Evolutionary conservation across 176 grass and related monocot species (phyloP).

Genomic region (Avena atlantica): DNA sequence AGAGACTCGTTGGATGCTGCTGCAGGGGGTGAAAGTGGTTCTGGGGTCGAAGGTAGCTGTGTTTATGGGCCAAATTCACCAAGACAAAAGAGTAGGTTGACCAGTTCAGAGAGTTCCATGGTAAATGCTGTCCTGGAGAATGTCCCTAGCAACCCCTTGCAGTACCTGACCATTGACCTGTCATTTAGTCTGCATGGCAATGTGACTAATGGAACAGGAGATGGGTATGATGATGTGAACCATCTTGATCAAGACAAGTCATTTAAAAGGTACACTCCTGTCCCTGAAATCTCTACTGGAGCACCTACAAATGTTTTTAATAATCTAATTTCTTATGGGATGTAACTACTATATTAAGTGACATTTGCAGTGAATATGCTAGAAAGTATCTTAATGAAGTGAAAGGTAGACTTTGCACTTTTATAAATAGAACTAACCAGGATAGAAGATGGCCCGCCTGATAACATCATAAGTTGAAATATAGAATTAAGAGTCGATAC

Average conservation of each 20-base stretch:
- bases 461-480: not conserved
- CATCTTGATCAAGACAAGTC: slow-evolving; percentile 74
- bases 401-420: slow-evolving; percentile 16
- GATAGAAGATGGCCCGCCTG: not conserved
- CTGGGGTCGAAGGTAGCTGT: slow-evolving; percentile 65
- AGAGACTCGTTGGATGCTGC: slow-evolving; percentile 32
- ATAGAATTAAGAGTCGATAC: not conserved
- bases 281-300: slow-evolving; percentile 14
- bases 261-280: slow-evolving; percentile 64
- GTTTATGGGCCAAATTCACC: slow-evolving; percentile 95
- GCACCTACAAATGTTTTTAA: slow-evolving; percentile 18
- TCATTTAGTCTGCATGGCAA: slow-evolving; percentile 34
- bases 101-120: slow-evolving; percentile 80
- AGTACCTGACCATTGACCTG: slow-evolving; percentile 69
- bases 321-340: slow-evolving; percentile 10
- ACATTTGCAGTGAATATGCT: not conserved
- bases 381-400: slow-evolving; percentile 15
- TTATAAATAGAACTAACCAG: not conserved
- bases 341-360: not conserved
- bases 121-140: slow-evolving; percentile 87
- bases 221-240: slow-evolving; percentile 43
- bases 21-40: slow-evolving; percentile 37
- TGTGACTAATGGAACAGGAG: slow-evolving; percentile 45
- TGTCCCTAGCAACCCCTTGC: slow-evolving; percentile 80
- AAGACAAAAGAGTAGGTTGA: slow-evolving; percentile 77